Base-by-base conservation (phyloP, 1,284 basidiomycete species). In the Leccinum fallax region DNA sequence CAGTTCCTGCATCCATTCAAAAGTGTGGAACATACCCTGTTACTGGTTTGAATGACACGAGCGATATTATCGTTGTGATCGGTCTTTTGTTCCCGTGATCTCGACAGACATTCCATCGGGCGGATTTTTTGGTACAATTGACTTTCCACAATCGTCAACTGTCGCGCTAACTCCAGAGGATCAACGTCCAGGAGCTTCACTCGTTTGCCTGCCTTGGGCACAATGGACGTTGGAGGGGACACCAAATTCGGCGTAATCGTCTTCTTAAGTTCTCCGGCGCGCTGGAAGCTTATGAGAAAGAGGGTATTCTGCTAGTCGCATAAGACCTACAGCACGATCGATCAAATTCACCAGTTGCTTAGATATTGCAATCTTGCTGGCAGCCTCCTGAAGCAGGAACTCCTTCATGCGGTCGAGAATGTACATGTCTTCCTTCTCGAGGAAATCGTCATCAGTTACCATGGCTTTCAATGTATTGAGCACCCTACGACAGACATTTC, bases 141-240 rank as follows among this genome's bases (percentile, higher is more conserved):
- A 66, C 90, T 92, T 76, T 99, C 97, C 80, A 97, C 85, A 61
- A 98, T 87, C 1, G 97, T 98, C 59, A 99, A 79, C 74, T 99
- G 97, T 46, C 97, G 85, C 0, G 95, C 97, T 19, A 99, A 77
- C 76, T 99, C 97, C 34, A 96, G 76, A 2, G 96, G 83, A 69
- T 99, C 95, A 55, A 97, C 86, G 65, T 97, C 94, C n/a, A 90
- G 76, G 19, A 97, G 80, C 69, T 94, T 94, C 65, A 94, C 77
- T 77, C 90, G 93, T 77, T 88, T 90, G 64, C 81, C 79, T 55
- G 83, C 80, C 72, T 89, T 92, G 1, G 94, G 95, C 15, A 90
- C 64, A 59, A 97, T 88, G 1, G 95, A 85, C 3, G 91, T 79
- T 1, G 94, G 93, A 28, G 91, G 86, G 3, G 79, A 80, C 56